These are phyloP conservation scores for Tylopilus balloui DNA, from an alignment of 768 basidiomycete species.

Conservation along the genomic window DNA sequence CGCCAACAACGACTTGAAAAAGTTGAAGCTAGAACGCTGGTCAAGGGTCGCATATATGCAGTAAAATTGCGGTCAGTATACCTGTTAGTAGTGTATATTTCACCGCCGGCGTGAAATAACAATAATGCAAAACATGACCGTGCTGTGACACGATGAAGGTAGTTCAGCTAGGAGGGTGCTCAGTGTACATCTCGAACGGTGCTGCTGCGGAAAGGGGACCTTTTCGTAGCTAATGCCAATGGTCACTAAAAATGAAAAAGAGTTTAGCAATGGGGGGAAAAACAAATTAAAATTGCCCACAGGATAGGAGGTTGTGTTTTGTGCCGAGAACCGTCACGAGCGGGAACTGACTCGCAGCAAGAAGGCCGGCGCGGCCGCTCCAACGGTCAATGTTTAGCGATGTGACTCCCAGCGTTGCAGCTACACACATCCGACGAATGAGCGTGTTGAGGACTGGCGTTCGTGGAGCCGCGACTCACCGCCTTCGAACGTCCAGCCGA, in stretches of 20 bases:
- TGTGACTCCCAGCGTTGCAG: not conserved
- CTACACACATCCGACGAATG: conserved; percentile 4
- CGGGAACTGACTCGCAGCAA: conserved; percentile 38
- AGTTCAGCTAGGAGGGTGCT: conserved; percentile 32
- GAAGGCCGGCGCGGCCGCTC: conserved; percentile 26
- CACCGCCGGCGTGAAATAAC: conserved; percentile 42
- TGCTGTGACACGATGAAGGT: conserved; percentile 46
- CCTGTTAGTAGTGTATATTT: conserved; percentile 5
- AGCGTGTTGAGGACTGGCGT: too few species aligned
- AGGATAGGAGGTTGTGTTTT: conserved; percentile 46
- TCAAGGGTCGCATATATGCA: not conserved
- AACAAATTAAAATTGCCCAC: conserved; percentile 20
- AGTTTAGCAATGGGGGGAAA: not conserved
- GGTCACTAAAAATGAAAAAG: conserved; percentile 18
- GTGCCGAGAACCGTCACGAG: conserved; percentile 44
- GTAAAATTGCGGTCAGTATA: not conserved
- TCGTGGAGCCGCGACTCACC: conserved; percentile 39
- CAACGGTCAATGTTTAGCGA: conserved; percentile 20
- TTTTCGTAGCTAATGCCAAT: conserved; percentile 29
- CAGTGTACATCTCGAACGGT: not conserved
- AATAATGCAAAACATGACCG: conserved; percentile 44
- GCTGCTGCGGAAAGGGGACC: conserved; percentile 5
- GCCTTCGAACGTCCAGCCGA: conserved; percentile 42
- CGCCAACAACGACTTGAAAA: not conserved
- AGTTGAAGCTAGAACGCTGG: not conserved